Evolutionary conservation across 768 basidiomycete species (phyloP).

Genomic region (Crucibulum laeve): DNA sequence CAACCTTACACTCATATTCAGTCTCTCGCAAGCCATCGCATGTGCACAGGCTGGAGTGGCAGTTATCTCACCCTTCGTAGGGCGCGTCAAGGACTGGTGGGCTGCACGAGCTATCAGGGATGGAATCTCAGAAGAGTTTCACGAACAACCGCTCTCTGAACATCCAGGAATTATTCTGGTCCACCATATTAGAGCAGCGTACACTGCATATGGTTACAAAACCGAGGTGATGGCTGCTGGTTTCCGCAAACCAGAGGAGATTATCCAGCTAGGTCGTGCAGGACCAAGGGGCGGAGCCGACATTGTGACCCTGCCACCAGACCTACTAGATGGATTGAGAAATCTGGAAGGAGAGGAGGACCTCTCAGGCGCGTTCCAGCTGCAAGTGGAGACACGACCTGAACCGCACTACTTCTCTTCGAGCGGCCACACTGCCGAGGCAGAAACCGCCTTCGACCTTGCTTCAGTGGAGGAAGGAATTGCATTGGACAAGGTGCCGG

Average conservation of each 20-base stretch:
- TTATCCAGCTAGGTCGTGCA: slow-evolving; percentile 21
- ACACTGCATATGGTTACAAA: slow-evolving; percentile 14
- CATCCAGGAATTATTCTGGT: slow-evolving; percentile 29
- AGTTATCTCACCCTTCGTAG: slow-evolving; percentile 32
- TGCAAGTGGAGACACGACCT: slow-evolving; percentile 1
- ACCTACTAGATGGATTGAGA: slow-evolving; percentile 23
- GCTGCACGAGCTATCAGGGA: slow-evolving; percentile 11
- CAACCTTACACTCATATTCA: slow-evolving; percentile 32
- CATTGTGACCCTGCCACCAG: slow-evolving; percentile 28
- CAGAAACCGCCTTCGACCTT: slow-evolving; percentile 13
- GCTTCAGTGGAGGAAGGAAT: slow-evolving; percentile 21
- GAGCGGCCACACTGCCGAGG: slow-evolving; percentile 8
- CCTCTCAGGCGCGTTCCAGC: slow-evolving; percentile 1
- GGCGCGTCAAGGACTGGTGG: slow-evolving; percentile 37
- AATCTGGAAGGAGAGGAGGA: slow-evolving; percentile 4
- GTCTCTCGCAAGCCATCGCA: slow-evolving; percentile 27
- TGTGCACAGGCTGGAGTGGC: slow-evolving; percentile 29
- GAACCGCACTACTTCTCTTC: slow-evolving; percentile 8
- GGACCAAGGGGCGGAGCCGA: slow-evolving; percentile 23
- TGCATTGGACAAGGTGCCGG: slow-evolving; percentile 28
- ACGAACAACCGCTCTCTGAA: slow-evolving; percentile 15
- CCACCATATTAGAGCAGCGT: slow-evolving; percentile 20
- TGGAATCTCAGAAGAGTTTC: slow-evolving; percentile 8
- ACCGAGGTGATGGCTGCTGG: slow-evolving; percentile 32
- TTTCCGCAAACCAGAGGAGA: slow-evolving; percentile 25